These are phyloP conservation scores for Diutina catenulata DNA, from an alignment of 1,139 yeast genomes.

Conservation along the genomic window DNA sequence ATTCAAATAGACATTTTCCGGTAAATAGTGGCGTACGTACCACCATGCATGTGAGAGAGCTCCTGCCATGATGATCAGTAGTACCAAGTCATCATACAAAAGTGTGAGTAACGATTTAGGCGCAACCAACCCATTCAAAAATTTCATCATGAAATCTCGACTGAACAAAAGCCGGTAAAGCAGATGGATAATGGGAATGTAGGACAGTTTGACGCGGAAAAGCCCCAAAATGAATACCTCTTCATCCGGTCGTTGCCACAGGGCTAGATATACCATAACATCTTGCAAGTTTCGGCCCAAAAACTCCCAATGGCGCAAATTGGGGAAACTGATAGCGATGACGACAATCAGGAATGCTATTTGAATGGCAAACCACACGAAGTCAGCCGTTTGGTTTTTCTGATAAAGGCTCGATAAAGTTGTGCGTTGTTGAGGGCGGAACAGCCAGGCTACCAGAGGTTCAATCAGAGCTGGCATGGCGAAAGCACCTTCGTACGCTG, in stretches of 20 bases:
- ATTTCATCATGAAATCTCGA: neutral
- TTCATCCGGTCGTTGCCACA: neutral
- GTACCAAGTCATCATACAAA: neutral
- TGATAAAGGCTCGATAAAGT: neutral
- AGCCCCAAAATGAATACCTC: neutral
- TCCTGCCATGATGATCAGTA: neutral
- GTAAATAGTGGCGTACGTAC: slow-evolving; percentile 1
- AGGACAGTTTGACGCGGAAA: neutral
- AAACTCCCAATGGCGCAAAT: neutral
- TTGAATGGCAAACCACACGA: neutral
- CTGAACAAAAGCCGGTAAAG: neutral
- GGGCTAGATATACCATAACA: neutral
- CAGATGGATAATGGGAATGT: neutral
- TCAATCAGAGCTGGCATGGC: neutral
- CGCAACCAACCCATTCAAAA: slow-evolving; percentile 2
- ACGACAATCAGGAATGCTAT: neutral
- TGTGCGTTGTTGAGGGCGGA: neutral
- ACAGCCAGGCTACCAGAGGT: neutral
- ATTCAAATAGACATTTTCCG: neutral
- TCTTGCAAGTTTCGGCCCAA: neutral
- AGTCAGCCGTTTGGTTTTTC: neutral
- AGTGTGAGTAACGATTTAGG: slow-evolving; percentile 5
- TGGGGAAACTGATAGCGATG: neutral
- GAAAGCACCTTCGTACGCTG: neutral
- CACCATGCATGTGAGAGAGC: slow-evolving; percentile 4